Evolutionary conservation across 495 filamentous ascomycete species (phyloP), one percentile per base, ranked within the genome.

Genomic region (Hypoxylon fragiforme): DNA sequence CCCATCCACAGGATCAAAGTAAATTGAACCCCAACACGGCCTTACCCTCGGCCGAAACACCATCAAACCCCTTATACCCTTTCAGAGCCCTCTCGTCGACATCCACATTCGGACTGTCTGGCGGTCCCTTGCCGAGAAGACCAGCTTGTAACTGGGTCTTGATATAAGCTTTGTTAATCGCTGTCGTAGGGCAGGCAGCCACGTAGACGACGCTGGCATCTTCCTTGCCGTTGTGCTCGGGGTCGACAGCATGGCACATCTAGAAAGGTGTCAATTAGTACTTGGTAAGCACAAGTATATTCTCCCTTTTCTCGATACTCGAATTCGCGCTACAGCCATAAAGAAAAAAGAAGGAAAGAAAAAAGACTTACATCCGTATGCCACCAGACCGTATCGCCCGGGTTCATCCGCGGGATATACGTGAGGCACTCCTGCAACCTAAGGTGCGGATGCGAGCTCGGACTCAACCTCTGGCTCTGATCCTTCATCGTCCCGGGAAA

Each of bases 371-470:
- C 54, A 26, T 62, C 58, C 8, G 39, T 35, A 41, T 62, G 58
- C 58, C 58, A 62, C 58, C 58, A 62, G 18, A 62, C 39, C 3
- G 58, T 57, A 46, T 62, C 58, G n/a, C 58, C 58, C 2, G 46
- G 37, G 1, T 18, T 41, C 40, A 62, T 42, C 13, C 11, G 21
- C 26, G 58, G 58, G 30, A 62, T 46, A 48, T 52, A 16, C 2
- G 42, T 21, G 15, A 62, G 2, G 22, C 52, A 51, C 18, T 62
- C 46, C 16, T 35, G 9, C 2, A 62, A 20, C 7, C 53, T 24
- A 4, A 62, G 44, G 35, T 62, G 58, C 4, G 58, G 58, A 22
- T 62, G 58, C 13, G 44, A 57, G 3, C 24, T 20, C 1, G 34
- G 28, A 22, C 37, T 45, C n/a, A 48, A 8, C 12, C 34, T 16